Conservation (phyloP, 2,329 filamentous ascomycete species). For the Chaetomiaceae sp. region DNA sequence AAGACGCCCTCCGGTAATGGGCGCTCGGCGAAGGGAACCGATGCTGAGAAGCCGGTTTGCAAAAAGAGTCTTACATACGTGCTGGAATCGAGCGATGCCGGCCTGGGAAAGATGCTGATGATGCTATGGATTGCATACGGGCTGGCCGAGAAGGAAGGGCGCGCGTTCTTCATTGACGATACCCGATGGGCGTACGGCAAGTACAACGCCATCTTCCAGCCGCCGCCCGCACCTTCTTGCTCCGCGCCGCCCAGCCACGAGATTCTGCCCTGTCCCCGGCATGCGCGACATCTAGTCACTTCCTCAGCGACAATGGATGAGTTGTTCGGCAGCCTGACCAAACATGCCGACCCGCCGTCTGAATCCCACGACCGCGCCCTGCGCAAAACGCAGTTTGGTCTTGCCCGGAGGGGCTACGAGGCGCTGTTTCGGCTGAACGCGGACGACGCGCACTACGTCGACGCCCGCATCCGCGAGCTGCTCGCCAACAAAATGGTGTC, state of each 20-base stretch:
- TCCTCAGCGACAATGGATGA: conserved; percentile 61
- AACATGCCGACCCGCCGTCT: conserved; percentile 42
- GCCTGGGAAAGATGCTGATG: conserved; percentile 70
- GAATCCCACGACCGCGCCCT: conserved; percentile 44
- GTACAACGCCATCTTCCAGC: conserved; percentile 65
- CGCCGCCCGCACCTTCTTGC: conserved; percentile 60
- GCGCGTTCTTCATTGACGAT: conserved; percentile 81
- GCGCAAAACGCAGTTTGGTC: conserved; percentile 57
- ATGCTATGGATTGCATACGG: conserved; percentile 80
- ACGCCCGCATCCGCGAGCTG: conserved; percentile 52
- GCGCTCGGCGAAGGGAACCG: conserved; percentile 24
- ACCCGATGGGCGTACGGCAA: conserved; percentile 75
- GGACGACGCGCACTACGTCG: conserved; percentile 61
- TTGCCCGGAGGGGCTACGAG: conserved; percentile 65
- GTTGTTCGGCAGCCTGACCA: conserved; percentile 54
- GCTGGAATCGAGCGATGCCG: conserved; percentile 67
- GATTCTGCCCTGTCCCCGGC: conserved; percentile 73
- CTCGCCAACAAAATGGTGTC: conserved; percentile 36
- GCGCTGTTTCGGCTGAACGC: conserved; percentile 64
- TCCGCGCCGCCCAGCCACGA: conserved; percentile 66
- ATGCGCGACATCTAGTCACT: conserved; percentile 67
- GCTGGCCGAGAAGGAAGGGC: conserved; percentile 64
- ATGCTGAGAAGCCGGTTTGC: conserved; percentile 51
- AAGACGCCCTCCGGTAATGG: conserved; percentile 26
- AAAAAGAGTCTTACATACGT: conserved; percentile 69